Conservation (phyloP, 352 stramenopile species). For the Pythium insidiosum region DNA sequence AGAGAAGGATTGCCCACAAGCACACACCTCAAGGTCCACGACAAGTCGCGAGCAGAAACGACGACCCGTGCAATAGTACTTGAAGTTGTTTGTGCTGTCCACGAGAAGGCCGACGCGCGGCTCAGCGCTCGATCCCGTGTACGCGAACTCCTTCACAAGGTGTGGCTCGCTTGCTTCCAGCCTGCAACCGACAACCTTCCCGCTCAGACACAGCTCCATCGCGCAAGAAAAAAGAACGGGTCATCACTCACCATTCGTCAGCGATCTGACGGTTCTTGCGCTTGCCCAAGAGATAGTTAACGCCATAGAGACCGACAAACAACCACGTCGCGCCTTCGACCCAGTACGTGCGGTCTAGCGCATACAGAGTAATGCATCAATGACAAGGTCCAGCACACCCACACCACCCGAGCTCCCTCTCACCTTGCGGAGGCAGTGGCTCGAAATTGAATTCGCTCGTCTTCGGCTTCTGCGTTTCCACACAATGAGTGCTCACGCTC, state of each 20-base stretch:
- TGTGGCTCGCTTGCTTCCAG: constrained; percentile 54
- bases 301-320: constrained; percentile 38
- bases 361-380: too few relatives aligned
- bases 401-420: too few relatives aligned
- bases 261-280: constrained; percentile 57
- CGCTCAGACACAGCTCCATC: not conserved
- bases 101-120: constrained; percentile 56
- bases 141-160: constrained; percentile 64
- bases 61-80: constrained; percentile 79
- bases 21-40: constrained; percentile 42
- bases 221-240: not conserved
- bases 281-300: constrained; percentile 59
- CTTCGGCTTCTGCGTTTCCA: too few relatives aligned
- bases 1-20: not conserved
- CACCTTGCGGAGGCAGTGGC: too few relatives aligned
- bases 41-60: constrained; percentile 72
- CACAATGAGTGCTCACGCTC: too few relatives aligned
- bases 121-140: constrained; percentile 53
- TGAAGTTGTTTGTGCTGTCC: constrained; percentile 71
- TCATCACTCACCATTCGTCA: constrained; percentile 41
- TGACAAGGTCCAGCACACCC: too few relatives aligned
- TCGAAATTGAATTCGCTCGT: too few relatives aligned
- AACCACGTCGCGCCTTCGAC: too few relatives aligned
- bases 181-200: constrained; percentile 16
- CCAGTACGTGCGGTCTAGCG: too few relatives aligned